Evolutionary conservation across 208 protist genomes (phyloP).

Genomic region (Wallacemonas rigidus): DNA sequence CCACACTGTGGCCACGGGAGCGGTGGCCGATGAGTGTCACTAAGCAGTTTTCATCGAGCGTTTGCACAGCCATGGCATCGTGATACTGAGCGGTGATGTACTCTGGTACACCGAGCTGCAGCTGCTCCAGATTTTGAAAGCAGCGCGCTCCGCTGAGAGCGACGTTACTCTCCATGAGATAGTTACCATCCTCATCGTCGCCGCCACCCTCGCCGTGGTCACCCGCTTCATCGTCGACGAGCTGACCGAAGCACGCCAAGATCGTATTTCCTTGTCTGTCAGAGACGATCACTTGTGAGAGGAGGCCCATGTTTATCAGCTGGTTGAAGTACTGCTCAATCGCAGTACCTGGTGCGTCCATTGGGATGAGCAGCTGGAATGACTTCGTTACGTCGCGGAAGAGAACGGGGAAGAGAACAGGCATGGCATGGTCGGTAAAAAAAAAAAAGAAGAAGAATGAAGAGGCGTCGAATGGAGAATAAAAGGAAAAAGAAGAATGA

Average conservation of each 20-base stretch:
- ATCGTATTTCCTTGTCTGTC: slow-evolving; percentile 82
- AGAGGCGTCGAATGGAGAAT: not conserved
- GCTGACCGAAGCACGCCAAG: slow-evolving; percentile 65
- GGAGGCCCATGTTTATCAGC: slow-evolving; percentile 77
- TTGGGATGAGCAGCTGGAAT: not conserved
- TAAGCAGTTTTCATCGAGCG: slow-evolving; percentile 59
- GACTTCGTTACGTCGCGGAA: no score
- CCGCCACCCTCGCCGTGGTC: slow-evolving; percentile 20
- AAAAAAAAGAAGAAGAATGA: slow-evolving; percentile 4
- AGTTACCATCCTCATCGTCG: slow-evolving; percentile 14
- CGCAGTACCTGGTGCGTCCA: slow-evolving; percentile 60
- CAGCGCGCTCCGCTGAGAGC: slow-evolving; percentile 72
- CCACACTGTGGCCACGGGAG: slow-evolving; percentile 76
- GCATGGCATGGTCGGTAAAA: not conserved
- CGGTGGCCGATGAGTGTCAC: slow-evolving; percentile 82
- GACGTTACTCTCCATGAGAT: slow-evolving; percentile 78
- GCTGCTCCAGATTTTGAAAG: slow-evolving; percentile 82
- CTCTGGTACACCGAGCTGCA: slow-evolving; percentile 56
- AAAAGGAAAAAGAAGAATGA: not conserved
- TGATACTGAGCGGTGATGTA: slow-evolving; percentile 89
- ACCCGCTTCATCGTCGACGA: slow-evolving; percentile 16
- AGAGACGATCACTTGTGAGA: slow-evolving; percentile 80
- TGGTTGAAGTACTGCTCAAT: slow-evolving; percentile 90
- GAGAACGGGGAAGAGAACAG: not conserved
- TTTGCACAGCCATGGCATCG: slow-evolving; percentile 78